phyloP scores from a whole-genome alignment of 2,329 filamentous ascomycete genomes.

The Lachnellula arida region DNA sequence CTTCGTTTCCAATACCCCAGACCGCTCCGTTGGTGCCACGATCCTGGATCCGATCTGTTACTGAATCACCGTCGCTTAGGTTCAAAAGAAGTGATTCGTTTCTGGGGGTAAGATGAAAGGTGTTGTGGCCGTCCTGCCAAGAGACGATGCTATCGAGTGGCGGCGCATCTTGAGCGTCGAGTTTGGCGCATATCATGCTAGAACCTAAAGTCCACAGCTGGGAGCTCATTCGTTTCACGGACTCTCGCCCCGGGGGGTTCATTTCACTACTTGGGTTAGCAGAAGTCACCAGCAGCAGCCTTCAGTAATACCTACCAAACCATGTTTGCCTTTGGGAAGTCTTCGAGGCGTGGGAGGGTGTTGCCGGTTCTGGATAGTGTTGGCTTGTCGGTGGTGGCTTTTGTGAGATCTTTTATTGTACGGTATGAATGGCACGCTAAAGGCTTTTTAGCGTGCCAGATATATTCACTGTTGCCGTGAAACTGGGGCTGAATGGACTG shows the following conservation, averaged over 20 bases:
- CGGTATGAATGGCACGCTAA: no score
- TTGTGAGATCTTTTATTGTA: no score
- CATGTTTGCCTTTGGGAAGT: no score
- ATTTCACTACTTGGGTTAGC: conserved; percentile 6
- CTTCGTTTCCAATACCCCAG: conserved; percentile 7
- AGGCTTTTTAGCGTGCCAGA: no score
- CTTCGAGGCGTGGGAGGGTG: no score
- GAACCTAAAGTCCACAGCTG: conserved; percentile 10
- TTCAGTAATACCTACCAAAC: no score
- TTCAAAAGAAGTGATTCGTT: conserved; percentile 1
- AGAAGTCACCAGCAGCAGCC: no score
- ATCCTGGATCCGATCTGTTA: conserved; percentile 5
- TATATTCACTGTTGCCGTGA: no score
- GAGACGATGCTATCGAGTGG: conserved; percentile 5
- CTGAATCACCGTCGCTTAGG: background rate
- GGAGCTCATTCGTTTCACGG: conserved; percentile 6
- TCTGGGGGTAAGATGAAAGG: conserved; percentile 1
- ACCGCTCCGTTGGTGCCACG: conserved; percentile 1
- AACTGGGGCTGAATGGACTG: no score
- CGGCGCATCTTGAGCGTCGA: background rate
- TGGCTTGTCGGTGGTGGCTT: no score
- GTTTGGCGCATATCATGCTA: conserved; percentile 11
- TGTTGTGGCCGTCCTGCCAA: conserved; percentile 8
- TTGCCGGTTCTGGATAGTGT: no score
- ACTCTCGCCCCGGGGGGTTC: conserved; percentile 6